These are phyloP conservation scores for Leptosphaerulina australis DNA, from an alignment of 2,329 filamentous ascomycete genomes.

Conservation along the genomic window DNA sequence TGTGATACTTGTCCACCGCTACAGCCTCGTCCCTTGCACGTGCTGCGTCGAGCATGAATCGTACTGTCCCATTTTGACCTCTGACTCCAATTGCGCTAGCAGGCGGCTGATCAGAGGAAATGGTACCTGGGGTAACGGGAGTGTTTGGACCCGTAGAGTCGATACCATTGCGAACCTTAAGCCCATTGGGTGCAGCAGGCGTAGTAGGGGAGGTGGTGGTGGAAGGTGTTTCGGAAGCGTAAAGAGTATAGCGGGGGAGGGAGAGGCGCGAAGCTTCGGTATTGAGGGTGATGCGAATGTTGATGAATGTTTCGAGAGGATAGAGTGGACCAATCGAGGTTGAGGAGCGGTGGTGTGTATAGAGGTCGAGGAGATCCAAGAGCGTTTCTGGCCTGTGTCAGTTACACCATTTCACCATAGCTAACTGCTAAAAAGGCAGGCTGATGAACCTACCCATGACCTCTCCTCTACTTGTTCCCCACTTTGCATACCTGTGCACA, in stretches of 20 bases:
- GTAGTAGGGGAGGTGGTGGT: slow-evolving; percentile 15
- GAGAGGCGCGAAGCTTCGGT: slow-evolving; percentile 71
- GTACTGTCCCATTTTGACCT: slow-evolving; percentile 73
- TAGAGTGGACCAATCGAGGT: slow-evolving; percentile 77
- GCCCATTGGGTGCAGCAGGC: slow-evolving; percentile 28
- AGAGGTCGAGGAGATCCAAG: slow-evolving; percentile 88
- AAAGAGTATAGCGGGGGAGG: slow-evolving; percentile 65
- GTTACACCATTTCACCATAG: neutral
- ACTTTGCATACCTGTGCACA: slow-evolving; percentile 55
- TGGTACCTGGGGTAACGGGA: slow-evolving; percentile 55
- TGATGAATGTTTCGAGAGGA: slow-evolving; percentile 78
- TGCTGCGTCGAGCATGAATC: slow-evolving; percentile 86
- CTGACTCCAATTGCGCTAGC: slow-evolving; percentile 46
- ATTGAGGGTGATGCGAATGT: slow-evolving; percentile 85
- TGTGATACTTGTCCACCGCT: slow-evolving; percentile 70
- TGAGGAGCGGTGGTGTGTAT: slow-evolving; percentile 78
- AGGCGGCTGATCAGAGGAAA: slow-evolving; percentile 48
- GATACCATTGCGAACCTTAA: slow-evolving; percentile 44
- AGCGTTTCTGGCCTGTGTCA: slow-evolving; percentile 71
- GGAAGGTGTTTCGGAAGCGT: slow-evolving; percentile 41
- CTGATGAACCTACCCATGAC: slow-evolving; percentile 48
- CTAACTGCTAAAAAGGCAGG: neutral
- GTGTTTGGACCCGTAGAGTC: slow-evolving; percentile 42
- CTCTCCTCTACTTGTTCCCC: slow-evolving; percentile 53
- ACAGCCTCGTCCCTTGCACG: slow-evolving; percentile 74